Conservation (phyloP, 176 grass and related monocot species). For the Eremochloa ophiuroides region DNA sequence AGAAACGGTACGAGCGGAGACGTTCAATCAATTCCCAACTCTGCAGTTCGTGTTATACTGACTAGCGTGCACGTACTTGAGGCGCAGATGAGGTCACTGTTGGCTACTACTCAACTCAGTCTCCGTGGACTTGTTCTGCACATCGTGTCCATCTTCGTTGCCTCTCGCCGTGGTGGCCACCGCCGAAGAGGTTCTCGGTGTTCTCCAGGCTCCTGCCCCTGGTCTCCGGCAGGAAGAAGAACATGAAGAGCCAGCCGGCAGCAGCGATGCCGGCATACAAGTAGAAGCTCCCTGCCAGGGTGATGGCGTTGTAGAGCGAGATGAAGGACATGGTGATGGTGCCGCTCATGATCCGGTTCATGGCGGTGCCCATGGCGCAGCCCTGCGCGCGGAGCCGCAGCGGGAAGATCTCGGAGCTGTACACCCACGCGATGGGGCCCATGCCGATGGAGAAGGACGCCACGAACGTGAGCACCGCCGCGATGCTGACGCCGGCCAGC, state of each 20-base stretch:
- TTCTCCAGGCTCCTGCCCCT: slow-evolving; percentile 60
- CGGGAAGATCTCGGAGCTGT: slow-evolving; percentile 91
- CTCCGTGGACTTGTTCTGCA: slow-evolving; percentile 22
- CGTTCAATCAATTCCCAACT: too few relatives aligned
- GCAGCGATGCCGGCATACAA: slow-evolving; percentile 54
- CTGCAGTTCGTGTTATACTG: background rate
- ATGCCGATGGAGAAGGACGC: slow-evolving; percentile 69
- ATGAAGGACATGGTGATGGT: slow-evolving; percentile 70
- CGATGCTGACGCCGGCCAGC: slow-evolving; percentile 45
- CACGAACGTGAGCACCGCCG: slow-evolving; percentile 51
- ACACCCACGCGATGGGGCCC: slow-evolving; percentile 84
- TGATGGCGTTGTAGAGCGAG: slow-evolving; percentile 71
- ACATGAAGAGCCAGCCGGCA: slow-evolving; percentile 75
- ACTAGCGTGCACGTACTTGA: background rate
- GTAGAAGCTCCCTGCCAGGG: slow-evolving; percentile 69
- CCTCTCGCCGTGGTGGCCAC: background rate
- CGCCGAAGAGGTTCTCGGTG: slow-evolving; percentile 64
- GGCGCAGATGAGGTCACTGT: background rate
- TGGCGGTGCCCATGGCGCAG: slow-evolving; percentile 55
- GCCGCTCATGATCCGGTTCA: slow-evolving; percentile 70
- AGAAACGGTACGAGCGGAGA: too few relatives aligned
- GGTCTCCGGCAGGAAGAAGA: slow-evolving; percentile 76
- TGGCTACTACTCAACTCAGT: slow-evolving; percentile 29
- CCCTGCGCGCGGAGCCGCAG: slow-evolving; percentile 65
- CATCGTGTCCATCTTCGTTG: background rate